phyloP scores from a whole-genome alignment of 495 filamentous ascomycete genomes.

The Stereocaulon alpinum region DNA sequence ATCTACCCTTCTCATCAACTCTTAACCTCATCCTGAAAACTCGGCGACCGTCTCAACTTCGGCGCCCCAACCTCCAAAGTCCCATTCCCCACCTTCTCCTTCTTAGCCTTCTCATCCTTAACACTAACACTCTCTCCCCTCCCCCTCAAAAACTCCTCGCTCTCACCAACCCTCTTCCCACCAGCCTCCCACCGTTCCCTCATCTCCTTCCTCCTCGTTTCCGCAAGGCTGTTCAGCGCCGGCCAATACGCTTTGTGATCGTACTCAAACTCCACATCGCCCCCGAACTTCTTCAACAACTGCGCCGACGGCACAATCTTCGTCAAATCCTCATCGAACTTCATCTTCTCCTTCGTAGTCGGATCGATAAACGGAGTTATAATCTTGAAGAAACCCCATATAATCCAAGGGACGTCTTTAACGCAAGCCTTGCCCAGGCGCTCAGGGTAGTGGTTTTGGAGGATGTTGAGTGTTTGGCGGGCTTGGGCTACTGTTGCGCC shows the following conservation, averaged over 20 bases:
- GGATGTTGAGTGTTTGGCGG: conserved; percentile 68
- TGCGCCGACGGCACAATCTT: conserved; percentile 68
- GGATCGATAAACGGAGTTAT: conserved; percentile 96
- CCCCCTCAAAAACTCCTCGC: conserved; percentile 69
- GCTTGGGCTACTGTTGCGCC: conserved; percentile 66
- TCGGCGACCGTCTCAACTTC: conserved; percentile 2
- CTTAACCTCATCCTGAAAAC: conserved; percentile 1
- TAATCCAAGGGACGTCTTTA: conserved; percentile 71
- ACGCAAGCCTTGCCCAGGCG: conserved; percentile 80
- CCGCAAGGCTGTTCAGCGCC: conserved; percentile 57
- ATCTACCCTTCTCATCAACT: background rate
- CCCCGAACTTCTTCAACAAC: conserved; percentile 53
- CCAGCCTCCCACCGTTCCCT: conserved; percentile 62
- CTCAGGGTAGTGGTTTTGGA: conserved; percentile 93
- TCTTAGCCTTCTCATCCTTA: conserved; percentile 2
- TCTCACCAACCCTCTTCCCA: conserved; percentile 73
- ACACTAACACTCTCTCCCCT: conserved; percentile 33
- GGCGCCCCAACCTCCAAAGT: background rate
- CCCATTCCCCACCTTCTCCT: background rate
- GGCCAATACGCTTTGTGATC: conserved; percentile 86
- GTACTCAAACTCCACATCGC: conserved; percentile 57
- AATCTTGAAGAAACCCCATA: conserved; percentile 85
- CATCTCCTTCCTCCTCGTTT: conserved; percentile 46
- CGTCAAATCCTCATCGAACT: conserved; percentile 81
- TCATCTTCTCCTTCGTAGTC: conserved; percentile 78